Evolutionary conservation across 139 green algal species (phyloP).

Genomic region (Closterium sp.): DNA sequence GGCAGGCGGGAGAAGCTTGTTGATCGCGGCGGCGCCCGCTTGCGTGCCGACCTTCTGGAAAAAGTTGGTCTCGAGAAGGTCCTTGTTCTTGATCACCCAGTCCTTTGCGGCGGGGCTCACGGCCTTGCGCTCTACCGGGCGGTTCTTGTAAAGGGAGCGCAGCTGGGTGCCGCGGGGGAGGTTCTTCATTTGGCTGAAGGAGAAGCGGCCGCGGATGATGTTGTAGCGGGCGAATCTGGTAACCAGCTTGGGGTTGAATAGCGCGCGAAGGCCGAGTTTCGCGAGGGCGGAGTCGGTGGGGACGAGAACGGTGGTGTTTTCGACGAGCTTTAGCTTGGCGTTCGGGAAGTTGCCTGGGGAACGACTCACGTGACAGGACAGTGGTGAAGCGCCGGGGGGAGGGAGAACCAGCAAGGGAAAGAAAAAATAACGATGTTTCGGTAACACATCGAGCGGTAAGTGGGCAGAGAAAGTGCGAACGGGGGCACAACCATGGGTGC

Average conservation of each 20-base stretch:
- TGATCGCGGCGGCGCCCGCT: not conserved
- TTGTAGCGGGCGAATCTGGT: not conserved
- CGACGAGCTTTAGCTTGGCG: not conserved
- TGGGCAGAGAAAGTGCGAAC: no score
- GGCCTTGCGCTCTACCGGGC: not conserved
- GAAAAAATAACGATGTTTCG: no score
- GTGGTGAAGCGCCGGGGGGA: no score
- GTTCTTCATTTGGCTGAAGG: not conserved
- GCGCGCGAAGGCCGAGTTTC: not conserved
- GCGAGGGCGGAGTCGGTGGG: not conserved
- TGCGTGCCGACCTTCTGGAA: not conserved
- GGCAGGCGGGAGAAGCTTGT: not conserved
- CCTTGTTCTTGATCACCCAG: not conserved
- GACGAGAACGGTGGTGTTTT: not conserved
- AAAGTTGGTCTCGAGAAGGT: not conserved
- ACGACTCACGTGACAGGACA: not conserved
- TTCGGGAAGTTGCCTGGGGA: not conserved
- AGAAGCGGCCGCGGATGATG: not conserved
- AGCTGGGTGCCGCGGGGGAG: not conserved
- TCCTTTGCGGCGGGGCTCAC: not conserved
- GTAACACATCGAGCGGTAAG: no score
- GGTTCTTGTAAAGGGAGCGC: not conserved
- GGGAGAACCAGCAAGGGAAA: no score
- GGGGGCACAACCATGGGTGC: no score
- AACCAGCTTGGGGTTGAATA: not conserved